Percentiles rank a stretch among this genome's conserved stretches.
Evolutionary conservation across 108 stramenopile genomes (phyloP).

Genomic region (Asterionellopsis glacialis): DNA sequence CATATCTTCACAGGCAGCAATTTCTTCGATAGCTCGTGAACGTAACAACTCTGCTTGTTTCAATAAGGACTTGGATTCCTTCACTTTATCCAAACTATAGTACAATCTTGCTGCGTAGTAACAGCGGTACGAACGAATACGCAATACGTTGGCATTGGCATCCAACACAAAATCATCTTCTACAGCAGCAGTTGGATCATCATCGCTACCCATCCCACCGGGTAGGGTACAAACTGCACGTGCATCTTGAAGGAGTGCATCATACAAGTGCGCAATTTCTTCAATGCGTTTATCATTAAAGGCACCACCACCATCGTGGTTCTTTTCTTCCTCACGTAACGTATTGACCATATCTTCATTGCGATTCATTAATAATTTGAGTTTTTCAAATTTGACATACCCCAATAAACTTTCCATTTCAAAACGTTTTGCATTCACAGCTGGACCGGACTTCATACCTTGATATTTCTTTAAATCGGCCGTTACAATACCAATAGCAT

Average conservation of each 20-base stretch:
- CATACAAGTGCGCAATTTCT: conserved; percentile 71
- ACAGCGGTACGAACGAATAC: conserved; percentile 60
- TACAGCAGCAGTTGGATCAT: conserved; percentile 6
- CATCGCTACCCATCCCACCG: conserved; percentile 13
- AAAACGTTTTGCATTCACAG: conserved; percentile 60
- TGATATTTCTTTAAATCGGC: conserved; percentile 38
- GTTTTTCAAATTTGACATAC: conserved; percentile 63
- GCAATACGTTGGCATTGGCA: conserved; percentile 71
- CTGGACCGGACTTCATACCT: conserved; percentile 53
- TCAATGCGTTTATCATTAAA: conserved; percentile 18
- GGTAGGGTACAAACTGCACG: conserved; percentile 49
- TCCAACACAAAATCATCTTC: conserved; percentile 72
- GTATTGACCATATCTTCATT: conserved; percentile 44
- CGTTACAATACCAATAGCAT: conserved; percentile 49
- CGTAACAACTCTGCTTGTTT: conserved; percentile 49
- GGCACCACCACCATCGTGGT: no score
- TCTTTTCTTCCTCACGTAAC: conserved; percentile 22
- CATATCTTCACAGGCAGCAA: conserved; percentile 74
- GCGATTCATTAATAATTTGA: conserved; percentile 39
- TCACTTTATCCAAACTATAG: conserved; percentile 24
- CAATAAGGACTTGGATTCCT: conserved; percentile 49
- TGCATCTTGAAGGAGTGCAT: conserved; percentile 75
- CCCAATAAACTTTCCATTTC: conserved; percentile 54
- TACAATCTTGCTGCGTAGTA: conserved; percentile 53
- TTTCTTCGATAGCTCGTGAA: conserved; percentile 69